Evolutionary conservation across 2,329 filamentous ascomycete species (phyloP), one percentile per base, ranked within the genome.

Genomic region (Aureobasidium melanogenum): DNA sequence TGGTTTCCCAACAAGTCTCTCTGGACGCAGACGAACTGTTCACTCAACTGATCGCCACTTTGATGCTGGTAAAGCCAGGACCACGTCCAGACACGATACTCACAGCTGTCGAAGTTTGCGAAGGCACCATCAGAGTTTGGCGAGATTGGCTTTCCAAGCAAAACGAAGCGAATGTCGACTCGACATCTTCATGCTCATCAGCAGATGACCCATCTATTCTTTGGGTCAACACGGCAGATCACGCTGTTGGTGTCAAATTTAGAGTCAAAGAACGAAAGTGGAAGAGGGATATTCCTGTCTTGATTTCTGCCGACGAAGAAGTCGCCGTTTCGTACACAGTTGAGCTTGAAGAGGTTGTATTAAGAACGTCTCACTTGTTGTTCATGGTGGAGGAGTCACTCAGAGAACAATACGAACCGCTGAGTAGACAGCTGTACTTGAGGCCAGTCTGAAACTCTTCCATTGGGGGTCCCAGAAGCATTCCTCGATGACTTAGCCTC

Each of bases 21-120:
- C 76, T 94, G 1, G 89, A 92, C 65, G 81, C 81, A 1, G 81
- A 84, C 64, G 88, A 91, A 72, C 75, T 85, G 19, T 92, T 93
- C 70, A 85, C 86, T 1, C 89, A 94, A 73, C 79, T 94, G 12
- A 88, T 87, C 69, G 82, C 84, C 5, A 78, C 84, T 26, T 83
- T 83, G 8, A 89, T 86, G 68, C 73, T 95, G 39, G 85, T 90
- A 63, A 86, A 86, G 69, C 76, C 84, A 32, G 83, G 85, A 0
- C 81, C 84, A 0, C 79, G 78, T 30, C 79, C 77, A 24, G 85
- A 84, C 4, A 70, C 88, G 0, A 86, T 90, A 65, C 75, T 83
- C 58, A 85, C 81, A 68, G 84, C 85, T 63, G 80, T 87, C 56
- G 85, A 84, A 44, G 76, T 93, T 41, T 82, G 84, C 59, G 85